phyloP scores from a whole-genome alignment of 2,329 filamentous ascomycete species.

The Aspergillus sojae region DNA sequence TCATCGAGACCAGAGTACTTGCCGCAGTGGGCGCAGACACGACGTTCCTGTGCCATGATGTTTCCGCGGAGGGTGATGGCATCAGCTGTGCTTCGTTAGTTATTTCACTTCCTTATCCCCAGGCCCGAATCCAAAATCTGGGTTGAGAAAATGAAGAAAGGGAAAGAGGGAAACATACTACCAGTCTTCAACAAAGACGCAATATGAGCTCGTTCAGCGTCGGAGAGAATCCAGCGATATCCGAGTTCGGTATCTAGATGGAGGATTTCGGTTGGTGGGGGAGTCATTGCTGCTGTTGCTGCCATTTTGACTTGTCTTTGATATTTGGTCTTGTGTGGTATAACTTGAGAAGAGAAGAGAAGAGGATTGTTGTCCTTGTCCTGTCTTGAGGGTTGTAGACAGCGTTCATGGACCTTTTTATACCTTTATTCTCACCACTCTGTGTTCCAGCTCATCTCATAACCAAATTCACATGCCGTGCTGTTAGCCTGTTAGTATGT shows the following conservation, averaged over 20 bases:
- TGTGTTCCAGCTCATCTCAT: not conserved
- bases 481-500: not conserved
- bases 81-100: not conserved
- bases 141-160: no score
- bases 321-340: no score
- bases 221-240: not conserved
- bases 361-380: no score
- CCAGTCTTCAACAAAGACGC: not conserved
- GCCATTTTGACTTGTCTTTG: not conserved
- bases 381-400: not conserved
- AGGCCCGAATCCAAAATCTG: no score
- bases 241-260: not conserved
- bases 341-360: not conserved
- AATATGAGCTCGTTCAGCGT: not conserved
- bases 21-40: slow-evolving; percentile 1
- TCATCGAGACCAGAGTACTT: slow-evolving; percentile 10
- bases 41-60: not conserved
- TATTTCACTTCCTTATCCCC: no score
- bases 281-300: not conserved
- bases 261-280: not conserved
- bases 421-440: not conserved
- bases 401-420: not conserved
- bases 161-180: not conserved
- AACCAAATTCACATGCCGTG: not conserved
- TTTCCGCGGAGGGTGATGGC: not conserved